Base-by-base conservation (phyloP, 1,284 basidiomycete genomes). In the Cryptococcus floricola region DNA sequence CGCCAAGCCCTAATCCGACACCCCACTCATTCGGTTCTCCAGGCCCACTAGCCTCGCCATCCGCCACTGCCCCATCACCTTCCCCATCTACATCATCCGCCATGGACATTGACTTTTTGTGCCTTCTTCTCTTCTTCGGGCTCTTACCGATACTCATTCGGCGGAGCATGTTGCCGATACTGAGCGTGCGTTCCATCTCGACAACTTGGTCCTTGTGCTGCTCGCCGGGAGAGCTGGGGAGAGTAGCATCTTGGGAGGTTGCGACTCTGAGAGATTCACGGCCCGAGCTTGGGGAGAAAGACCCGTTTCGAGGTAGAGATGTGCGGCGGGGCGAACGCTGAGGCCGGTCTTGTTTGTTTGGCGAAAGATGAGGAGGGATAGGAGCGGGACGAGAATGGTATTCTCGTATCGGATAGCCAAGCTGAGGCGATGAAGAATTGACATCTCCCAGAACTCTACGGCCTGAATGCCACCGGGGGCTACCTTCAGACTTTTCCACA, bases 321-420 rank as follows among this genome's bases (percentile, higher is more conserved):
- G 25, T 39, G 19, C 48, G 48, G 14, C 48, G 49, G 14, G 51
- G 50, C 4, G 50, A 55, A 2, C 41, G 37, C 25, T 39, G 39
- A 16, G 48, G 39, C 10, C 39, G 42, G 39, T 18, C 28, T n/a
- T 37, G 28, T 25, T 42, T 28, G 16, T n/a, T 56, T 6, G 48
- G 38, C 4, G 45, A 37, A 19, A 56, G 42, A 47, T 52, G 58
- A 16, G 54, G 58, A 5, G 50, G 54, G 12, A 42, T 46, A 41
- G 58, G 58, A 13, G 58, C 58, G 9, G 58, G 47, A 39, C 54
- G 48, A 39, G 39, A 41, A 14, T 39, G 43, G 12, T 8, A 44
- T 12, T 44, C 25, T 14, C 25, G 19, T 55, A 19, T 39, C n/a
- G 8, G 52, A 39, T n/a, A 19, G 4, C 39, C 19, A 27, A 31